Percentiles rank a stretch among this genome's conserved stretches.
These are phyloP conservation scores for Filobasidium floriforme DNA, from an alignment of 768 basidiomycete genomes.

Conservation along the genomic window DNA sequence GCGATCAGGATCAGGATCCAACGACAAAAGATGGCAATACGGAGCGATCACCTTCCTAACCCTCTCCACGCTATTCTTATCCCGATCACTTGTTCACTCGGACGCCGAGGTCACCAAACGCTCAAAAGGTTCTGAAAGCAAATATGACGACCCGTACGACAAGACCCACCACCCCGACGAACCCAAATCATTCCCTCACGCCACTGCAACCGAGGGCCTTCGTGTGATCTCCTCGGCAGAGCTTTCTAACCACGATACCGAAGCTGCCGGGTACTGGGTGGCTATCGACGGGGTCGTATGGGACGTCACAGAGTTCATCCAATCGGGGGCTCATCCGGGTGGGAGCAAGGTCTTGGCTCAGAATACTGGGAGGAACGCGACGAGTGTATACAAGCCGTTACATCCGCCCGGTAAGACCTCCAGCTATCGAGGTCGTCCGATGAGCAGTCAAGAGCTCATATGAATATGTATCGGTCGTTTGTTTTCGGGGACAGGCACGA, in stretches of 20 bases:
- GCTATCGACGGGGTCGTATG: constrained; percentile 34
- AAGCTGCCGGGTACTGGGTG: constrained; percentile 29
- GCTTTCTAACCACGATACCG: constrained; percentile 25
- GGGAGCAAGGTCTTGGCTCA: constrained; percentile 27
- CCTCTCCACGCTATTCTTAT: neutral
- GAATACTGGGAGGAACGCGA: constrained; percentile 29
- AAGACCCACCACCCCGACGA: neutral
- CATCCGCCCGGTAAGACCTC: constrained; percentile 26
- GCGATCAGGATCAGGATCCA: neutral
- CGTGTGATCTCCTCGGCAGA: constrained; percentile 21
- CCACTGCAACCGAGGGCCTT: constrained; percentile 11
- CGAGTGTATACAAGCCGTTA: constrained; percentile 29
- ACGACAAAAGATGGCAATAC: constrained; percentile 5
- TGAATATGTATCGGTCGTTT: too few species aligned
- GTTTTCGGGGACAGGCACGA: constrained; percentile 17
- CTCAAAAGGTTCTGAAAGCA: neutral
- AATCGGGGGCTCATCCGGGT: constrained; percentile 26
- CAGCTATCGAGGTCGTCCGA: too few species aligned
- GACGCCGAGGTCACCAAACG: neutral
- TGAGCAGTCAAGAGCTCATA: too few species aligned
- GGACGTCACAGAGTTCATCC: constrained; percentile 28
- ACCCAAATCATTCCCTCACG: constrained; percentile 8
- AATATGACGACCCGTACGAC: neutral
- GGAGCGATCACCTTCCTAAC: neutral
- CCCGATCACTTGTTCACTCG: neutral